phyloP scores from a whole-genome alignment of 176 grass and related monocot genomes.

The Oryza glaberrima region DNA sequence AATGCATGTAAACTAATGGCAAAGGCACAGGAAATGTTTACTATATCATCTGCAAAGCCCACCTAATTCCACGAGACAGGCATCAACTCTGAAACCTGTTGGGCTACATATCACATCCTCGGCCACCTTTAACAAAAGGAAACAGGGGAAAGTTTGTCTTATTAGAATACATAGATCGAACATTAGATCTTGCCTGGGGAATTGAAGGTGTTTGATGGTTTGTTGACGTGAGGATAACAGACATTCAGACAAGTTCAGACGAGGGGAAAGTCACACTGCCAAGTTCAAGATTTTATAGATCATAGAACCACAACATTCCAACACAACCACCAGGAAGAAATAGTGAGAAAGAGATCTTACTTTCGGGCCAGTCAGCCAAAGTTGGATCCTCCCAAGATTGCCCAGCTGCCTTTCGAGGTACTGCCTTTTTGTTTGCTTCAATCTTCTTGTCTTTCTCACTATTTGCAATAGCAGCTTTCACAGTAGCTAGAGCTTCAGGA shows the following conservation, averaged over 20 bases:
- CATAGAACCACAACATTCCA: constrained; percentile 13
- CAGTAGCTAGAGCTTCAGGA: constrained; percentile 62
- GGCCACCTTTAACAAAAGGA: constrained; percentile 51
- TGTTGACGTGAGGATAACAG: constrained; percentile 19
- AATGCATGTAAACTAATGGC: constrained; percentile 5
- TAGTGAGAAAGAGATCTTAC: constrained; percentile 49
- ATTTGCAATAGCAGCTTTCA: constrained; percentile 68
- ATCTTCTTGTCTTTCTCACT: constrained; percentile 55
- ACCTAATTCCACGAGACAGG: constrained; percentile 56
- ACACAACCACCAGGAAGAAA: neutral
- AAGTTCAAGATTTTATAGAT: constrained; percentile 16
- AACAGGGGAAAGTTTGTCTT: constrained; percentile 45
- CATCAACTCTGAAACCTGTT: constrained; percentile 45
- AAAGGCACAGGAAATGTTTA: constrained; percentile 37
- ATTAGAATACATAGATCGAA: constrained; percentile 35
- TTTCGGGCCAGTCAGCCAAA: constrained; percentile 80
- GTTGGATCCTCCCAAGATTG: constrained; percentile 83
- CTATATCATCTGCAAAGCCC: constrained; percentile 57
- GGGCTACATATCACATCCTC: constrained; percentile 56
- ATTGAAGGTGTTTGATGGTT: constrained; percentile 21
- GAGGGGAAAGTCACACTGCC: neutral
- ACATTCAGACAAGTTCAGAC: neutral
- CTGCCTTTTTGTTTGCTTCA: constrained; percentile 59
- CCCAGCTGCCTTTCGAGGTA: constrained; percentile 83
- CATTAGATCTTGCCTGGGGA: constrained; percentile 41